Evolutionary conservation across 306 rosid species (phyloP).

Genomic region (Cucumis hystrix): DNA sequence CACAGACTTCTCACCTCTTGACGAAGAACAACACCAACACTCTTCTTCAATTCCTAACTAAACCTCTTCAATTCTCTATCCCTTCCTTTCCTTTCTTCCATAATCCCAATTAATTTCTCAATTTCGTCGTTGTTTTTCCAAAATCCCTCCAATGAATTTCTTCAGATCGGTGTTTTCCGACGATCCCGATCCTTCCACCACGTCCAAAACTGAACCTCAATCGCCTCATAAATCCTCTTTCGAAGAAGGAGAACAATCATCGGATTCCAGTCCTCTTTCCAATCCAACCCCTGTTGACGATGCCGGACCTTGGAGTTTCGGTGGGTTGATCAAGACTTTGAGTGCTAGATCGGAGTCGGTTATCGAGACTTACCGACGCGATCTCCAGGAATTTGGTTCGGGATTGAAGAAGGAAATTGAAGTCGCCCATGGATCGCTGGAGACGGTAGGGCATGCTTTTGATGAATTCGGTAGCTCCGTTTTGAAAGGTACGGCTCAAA

Average conservation of each 20-base stretch:
- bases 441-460: slow-evolving; percentile 45
- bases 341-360: slow-evolving; percentile 63
- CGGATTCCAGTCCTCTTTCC: slow-evolving; percentile 6
- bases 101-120: neutral
- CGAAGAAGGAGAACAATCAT: slow-evolving; percentile 10
- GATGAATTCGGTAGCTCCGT: slow-evolving; percentile 70
- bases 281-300: neutral
- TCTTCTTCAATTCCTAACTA: neutral
- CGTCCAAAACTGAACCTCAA: slow-evolving; percentile 8
- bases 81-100: neutral
- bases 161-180: slow-evolving; percentile 73
- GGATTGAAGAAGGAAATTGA: slow-evolving; percentile 72
- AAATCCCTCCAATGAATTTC: slow-evolving; percentile 44
- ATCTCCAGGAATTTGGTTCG: slow-evolving; percentile 61
- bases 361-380: slow-evolving; percentile 84
- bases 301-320: slow-evolving; percentile 50
- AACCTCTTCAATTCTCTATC: neutral
- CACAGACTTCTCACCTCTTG: neutral
- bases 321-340: slow-evolving; percentile 56
- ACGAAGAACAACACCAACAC: neutral
- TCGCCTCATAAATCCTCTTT: slow-evolving; percentile 5
- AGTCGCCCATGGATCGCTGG: slow-evolving; percentile 78
- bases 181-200: slow-evolving; percentile 28
- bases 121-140: neutral
- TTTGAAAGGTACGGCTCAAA: slow-evolving; percentile 69